Base-by-base conservation (phyloP, 2,329 filamentous ascomycete species). In the Tolypocladium endophyticum region DNA sequence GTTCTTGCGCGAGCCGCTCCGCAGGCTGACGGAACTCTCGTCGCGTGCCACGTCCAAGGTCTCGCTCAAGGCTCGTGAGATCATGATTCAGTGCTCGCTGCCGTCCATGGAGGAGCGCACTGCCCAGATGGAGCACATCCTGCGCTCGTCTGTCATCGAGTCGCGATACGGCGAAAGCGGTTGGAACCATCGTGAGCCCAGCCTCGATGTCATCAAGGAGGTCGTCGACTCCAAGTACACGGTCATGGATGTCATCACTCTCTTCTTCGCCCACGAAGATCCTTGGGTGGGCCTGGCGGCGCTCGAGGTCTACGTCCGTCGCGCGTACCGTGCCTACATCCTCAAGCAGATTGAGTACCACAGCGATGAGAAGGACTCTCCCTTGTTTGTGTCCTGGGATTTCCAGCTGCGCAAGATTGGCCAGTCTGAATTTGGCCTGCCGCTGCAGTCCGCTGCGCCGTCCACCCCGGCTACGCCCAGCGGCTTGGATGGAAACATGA, bases 171-270 rank as follows among this genome's bases (percentile, higher is more conserved):
- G 94, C 61, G 94, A 99, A 81, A 92, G 90, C 62, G 92, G 93
- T 57, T 96, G 90, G 89, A 93, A 97, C 64, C 94, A 99, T 77
- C 84, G 94, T 65, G 90, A 97, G 75, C 94, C 94, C 55, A 90
- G 88, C 75, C 79, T 96, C 58, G 89, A 95, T 28, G 81, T 96
- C 64, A 88, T 99, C 77, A 96, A 96, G 81, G 94, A 99, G 75
- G 92, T 99, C 38, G 91, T 99, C 58, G 94, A 99, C 75, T 97
- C 94, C 59, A 96, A 96, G 78, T 97, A 95, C 79, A 97, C 93
- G 50, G 94, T 99, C 64, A 96, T 97, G 67, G 94, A 99, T 71
- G 94, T 99, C 23, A 77, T 99, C 65, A 89, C 93, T 9, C 87
- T 91, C 60, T 99, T 99, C 85, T 99, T 99, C 71, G 89, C 87